Percentiles rank a stretch among this genome's conserved stretches.
phyloP scores from a whole-genome alignment of 2,329 filamentous ascomycete species.

The Rhinocladiella similis region DNA sequence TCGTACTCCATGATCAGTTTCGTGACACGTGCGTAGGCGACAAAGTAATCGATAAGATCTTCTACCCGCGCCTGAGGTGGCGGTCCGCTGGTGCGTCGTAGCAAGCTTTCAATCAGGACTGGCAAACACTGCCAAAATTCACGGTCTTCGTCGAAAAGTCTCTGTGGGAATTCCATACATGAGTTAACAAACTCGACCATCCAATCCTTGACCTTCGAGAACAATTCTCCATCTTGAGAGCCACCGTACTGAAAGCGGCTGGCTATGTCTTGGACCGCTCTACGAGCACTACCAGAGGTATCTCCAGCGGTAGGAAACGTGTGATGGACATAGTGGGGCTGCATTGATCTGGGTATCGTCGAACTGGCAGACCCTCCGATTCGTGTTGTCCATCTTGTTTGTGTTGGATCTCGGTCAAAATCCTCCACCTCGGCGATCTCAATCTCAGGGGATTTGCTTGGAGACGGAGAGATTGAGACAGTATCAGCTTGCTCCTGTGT shows the following conservation, averaged over 20 bases:
- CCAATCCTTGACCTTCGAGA: slow-evolving; percentile 44
- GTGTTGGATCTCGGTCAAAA: slow-evolving; percentile 47
- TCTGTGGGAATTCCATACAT: slow-evolving; percentile 37
- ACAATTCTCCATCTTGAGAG: slow-evolving; percentile 28
- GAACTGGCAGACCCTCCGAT: slow-evolving; percentile 28
- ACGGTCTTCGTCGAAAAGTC: slow-evolving; percentile 39
- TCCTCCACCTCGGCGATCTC: slow-evolving; percentile 53
- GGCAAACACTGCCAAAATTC: slow-evolving; percentile 50
- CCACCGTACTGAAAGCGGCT: slow-evolving; percentile 20
- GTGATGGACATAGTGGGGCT: slow-evolving; percentile 20
- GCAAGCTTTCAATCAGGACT: slow-evolving; percentile 39
- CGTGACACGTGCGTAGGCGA: slow-evolving; percentile 41
- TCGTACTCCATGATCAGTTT: slow-evolving; percentile 45
- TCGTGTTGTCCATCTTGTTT: slow-evolving; percentile 45
- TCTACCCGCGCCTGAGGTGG: slow-evolving; percentile 20
- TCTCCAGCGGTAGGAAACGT: slow-evolving; percentile 24
- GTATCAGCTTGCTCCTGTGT: slow-evolving; percentile 24
- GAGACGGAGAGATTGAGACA: slow-evolving; percentile 47
- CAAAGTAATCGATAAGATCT: slow-evolving; percentile 43
- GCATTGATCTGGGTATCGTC: slow-evolving; percentile 4
- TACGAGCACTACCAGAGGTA: slow-evolving; percentile 20
- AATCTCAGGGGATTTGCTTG: slow-evolving; percentile 47
- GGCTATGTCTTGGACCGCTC: slow-evolving; percentile 15
- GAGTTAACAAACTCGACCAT: slow-evolving; percentile 39
- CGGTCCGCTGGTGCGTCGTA: slow-evolving; percentile 36